Base-by-base conservation (phyloP, 1,284 basidiomycete species). In the Vanrija pseudolonga region DNA sequence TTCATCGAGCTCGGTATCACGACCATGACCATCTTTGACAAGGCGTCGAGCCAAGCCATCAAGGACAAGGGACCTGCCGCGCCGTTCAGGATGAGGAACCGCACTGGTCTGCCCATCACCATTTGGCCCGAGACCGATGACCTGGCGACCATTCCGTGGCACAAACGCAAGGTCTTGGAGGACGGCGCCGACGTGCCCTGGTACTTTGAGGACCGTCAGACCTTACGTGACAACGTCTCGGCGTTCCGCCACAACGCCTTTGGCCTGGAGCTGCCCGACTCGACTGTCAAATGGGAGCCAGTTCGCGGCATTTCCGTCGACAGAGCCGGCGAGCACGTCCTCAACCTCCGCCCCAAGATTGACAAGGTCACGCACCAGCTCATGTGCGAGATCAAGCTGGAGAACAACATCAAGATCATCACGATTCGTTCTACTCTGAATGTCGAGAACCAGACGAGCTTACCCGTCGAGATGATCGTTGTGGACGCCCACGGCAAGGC, bases 191-290 rank as follows among this genome's bases (percentile, higher is more conserved):
- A 83, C 3, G 80, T 90, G 15, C 95, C 98, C 48, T 99, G 96
- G 96, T 82, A 93, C 54, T 98, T 99, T 67, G 93, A 98, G 70
- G 95, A 98, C 67, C 95, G 92, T 88, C 89, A 88, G 74, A 86
- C 87, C 8, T 88, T 91, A 78, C 86, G 96, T 71, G 96, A 99
- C 79, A 90, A 94, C 62, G 84, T 93, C 24, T 83, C 86, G 1
- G 82, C 86, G 1, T 84, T 85, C 15, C 84, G 84, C 28, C 87
- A 91, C 72, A 91, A 95, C 68, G 86, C 82, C 56, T 85, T 98
- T 41, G 87, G 88, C 3, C 74, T 97, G 22, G 87, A 89, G 62
- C 84, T 98, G 61, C 81, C 90, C 43, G 90, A 87, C 50, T 91
- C 90, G 68, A 79, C 85, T 5, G 32, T 50, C 42, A 60, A 60